phyloP scores from a whole-genome alignment of 2,329 filamentous ascomycete genomes.

The Orbilia brochopaga region DNA sequence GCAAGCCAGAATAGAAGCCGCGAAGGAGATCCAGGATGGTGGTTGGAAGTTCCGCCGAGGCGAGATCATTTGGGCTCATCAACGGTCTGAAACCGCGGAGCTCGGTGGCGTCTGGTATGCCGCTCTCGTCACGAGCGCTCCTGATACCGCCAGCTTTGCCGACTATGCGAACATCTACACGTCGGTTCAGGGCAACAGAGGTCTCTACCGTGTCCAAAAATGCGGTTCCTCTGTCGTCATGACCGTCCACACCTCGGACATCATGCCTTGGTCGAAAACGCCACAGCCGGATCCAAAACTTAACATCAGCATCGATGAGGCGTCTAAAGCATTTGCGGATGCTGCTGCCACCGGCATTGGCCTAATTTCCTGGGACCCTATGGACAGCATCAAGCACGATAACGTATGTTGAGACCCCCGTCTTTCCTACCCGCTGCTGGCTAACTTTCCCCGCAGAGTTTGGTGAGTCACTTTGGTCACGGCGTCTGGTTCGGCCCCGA shows the following conservation, averaged over 20 bases:
- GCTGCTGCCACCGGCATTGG: conserved; percentile 4
- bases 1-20: neutral
- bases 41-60: conserved; percentile 36
- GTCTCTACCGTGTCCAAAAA: conserved; percentile 36
- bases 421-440: neutral
- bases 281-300: conserved; percentile 5
- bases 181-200: conserved; percentile 13
- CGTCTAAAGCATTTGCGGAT: conserved; percentile 9
- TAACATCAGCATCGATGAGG: conserved; percentile 24
- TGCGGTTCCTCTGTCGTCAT: conserved; percentile 26
- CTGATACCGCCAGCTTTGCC: conserved; percentile 23
- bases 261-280: conserved; percentile 31
- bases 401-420: conserved; percentile 10
- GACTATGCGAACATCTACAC: conserved; percentile 34
- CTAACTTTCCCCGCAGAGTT: conserved; percentile 8
- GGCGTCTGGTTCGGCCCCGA: conserved; percentile 34
- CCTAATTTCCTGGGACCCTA: conserved; percentile 1
- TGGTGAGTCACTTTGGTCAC: conserved; percentile 8
- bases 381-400: conserved; percentile 1
- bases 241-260: conserved; percentile 22
- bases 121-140: conserved; percentile 5
- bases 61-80: conserved; percentile 32
- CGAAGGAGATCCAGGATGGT: conserved; percentile 24
- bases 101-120: conserved; percentile 36
- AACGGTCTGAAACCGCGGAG: conserved; percentile 5